Evolutionary conservation across 2,329 filamentous ascomycete genomes (phyloP), one percentile per base, ranked within the genome.

Genomic region (Pyrenochaeta sp.): DNA sequence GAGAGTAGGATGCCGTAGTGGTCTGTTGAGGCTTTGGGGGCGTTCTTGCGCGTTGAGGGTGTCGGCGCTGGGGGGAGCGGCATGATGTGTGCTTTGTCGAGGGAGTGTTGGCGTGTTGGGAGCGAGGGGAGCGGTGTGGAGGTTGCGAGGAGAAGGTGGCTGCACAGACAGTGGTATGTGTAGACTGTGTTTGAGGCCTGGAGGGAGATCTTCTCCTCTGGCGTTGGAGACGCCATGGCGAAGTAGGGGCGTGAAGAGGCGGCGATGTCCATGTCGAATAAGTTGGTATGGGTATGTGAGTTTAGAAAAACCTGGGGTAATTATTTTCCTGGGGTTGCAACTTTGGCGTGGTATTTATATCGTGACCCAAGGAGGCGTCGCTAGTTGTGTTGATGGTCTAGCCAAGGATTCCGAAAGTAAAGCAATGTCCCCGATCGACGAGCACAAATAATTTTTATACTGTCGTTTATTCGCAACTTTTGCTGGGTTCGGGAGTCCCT

Each of bases 131-230:
- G 72, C 2, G 75, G 65, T 24, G 81, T 77, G 1, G 81, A 82
- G 30, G 76, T 84, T 15, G 83, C 79, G 51, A 88, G 77, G 41
- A 88, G 72, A 51, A 88, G 79, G 56, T 85, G 79, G 31, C 76
- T 82, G 77, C 86, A 89, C 64, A 85, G 77, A 76, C 86, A 88
- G 72, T 83, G 80, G 69, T 83, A 82, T 46, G 79, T 82, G 66
- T 79, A 71, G 51, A 81, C 65, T 38, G 65, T 67, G 56, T 60
- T 61, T 44, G 57, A 59, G 44, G 65, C 58, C 32, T 67, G 62
- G 39, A 70, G 62, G 40, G 63, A 63, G 46, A 69, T 64, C 31
- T 69, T 65, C 42, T 66, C 60, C 10, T 55, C 51, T 4, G 61
- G 46, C 1, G 56, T 60, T 30, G 65, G 60, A 21, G 65, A 67